These are phyloP conservation scores for Dillenia turbinata DNA, from an alignment of 164 flowering plant genomes.

Conservation along the genomic window DNA sequence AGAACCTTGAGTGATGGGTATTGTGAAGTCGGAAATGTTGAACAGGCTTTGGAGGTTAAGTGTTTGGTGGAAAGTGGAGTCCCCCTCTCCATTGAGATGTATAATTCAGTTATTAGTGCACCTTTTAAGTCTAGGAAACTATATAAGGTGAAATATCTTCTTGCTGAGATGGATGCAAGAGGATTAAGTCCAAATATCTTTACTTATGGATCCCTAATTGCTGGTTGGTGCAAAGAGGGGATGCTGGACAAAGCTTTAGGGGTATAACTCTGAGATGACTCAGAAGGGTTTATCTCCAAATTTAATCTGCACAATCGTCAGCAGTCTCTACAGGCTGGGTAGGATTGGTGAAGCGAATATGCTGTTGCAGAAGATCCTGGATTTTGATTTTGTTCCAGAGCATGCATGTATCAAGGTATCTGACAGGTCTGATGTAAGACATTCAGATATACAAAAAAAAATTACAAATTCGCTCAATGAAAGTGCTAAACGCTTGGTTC, in stretches of 20 bases:
- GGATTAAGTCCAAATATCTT: slow-evolving; percentile 49
- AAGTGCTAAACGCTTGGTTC: slow-evolving; percentile 24
- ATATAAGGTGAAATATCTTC: slow-evolving; percentile 33
- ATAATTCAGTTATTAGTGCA: slow-evolving; percentile 68
- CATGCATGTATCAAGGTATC: slow-evolving; percentile 15
- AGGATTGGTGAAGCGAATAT: slow-evolving; percentile 59
- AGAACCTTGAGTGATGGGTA: slow-evolving; percentile 76
- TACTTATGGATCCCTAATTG: slow-evolving; percentile 71
- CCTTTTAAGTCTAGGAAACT: slow-evolving; percentile 38
- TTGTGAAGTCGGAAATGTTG: slow-evolving; percentile 57
- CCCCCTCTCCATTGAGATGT: slow-evolving; percentile 52
- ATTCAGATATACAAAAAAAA: slow-evolving; percentile 24
- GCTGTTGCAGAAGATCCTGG: slow-evolving; percentile 58
- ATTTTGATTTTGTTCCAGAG: slow-evolving; percentile 23
- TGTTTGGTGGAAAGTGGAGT: slow-evolving; percentile 47
- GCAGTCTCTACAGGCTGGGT: slow-evolving; percentile 57
- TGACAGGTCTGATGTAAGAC: slow-evolving; percentile 9
- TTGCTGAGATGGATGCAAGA: slow-evolving; percentile 47
- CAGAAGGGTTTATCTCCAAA: slow-evolving; percentile 63
- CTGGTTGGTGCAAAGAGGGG: slow-evolving; percentile 74
- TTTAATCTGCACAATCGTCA: slow-evolving; percentile 46
- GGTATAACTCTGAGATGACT: slow-evolving; percentile 56
- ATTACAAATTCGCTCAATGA: slow-evolving; percentile 38
- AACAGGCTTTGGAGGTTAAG: slow-evolving; percentile 52
- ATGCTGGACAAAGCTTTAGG: slow-evolving; percentile 54